phyloP scores from a whole-genome alignment of 805 yeast genomes.

The Ogataea polymorpha region DNA sequence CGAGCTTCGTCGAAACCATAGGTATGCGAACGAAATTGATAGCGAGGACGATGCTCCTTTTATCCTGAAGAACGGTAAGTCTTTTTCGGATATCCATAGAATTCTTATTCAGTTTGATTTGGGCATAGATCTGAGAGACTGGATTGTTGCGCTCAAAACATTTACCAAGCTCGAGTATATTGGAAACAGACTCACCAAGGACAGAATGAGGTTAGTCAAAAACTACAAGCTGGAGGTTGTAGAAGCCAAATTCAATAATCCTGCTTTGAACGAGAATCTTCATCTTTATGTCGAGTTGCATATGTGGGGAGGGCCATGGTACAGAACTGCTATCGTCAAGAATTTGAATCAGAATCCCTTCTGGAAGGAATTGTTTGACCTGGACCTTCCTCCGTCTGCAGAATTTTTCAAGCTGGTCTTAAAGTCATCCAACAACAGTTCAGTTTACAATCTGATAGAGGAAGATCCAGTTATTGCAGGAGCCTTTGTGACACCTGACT shows the following conservation, averaged over 20 bases:
- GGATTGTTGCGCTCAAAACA: constrained; percentile 67
- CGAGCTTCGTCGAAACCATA: constrained; percentile 47
- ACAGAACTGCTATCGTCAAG: constrained; percentile 65
- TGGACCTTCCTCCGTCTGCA: constrained; percentile 57
- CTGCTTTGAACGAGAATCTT: constrained; percentile 5
- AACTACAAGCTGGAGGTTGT: constrained; percentile 54
- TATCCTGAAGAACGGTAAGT: constrained; percentile 11
- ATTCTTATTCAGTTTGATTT: constrained; percentile 61
- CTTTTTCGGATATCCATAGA: constrained; percentile 24
- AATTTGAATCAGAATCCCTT: constrained; percentile 52
- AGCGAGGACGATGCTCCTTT: constrained; percentile 8
- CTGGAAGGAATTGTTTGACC: constrained; percentile 76
- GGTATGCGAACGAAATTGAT: constrained; percentile 27
- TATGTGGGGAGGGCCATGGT: constrained; percentile 75
- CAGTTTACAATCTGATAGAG: constrained; percentile 15
- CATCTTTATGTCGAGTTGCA: constrained; percentile 63
- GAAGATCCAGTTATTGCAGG: constrained; percentile 49
- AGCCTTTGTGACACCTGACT: constrained; percentile 51
- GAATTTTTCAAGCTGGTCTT: constrained; percentile 49
- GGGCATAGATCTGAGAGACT: constrained; percentile 69
- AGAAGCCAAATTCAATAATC: constrained; percentile 54
- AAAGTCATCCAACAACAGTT: constrained; percentile 25
- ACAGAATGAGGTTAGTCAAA: constrained; percentile 52
- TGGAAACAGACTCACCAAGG: constrained; percentile 24
- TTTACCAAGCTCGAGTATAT: constrained; percentile 57